phyloP scores from a whole-genome alignment of 2,329 filamentous ascomycete genomes.

The Triangularia setosa region DNA sequence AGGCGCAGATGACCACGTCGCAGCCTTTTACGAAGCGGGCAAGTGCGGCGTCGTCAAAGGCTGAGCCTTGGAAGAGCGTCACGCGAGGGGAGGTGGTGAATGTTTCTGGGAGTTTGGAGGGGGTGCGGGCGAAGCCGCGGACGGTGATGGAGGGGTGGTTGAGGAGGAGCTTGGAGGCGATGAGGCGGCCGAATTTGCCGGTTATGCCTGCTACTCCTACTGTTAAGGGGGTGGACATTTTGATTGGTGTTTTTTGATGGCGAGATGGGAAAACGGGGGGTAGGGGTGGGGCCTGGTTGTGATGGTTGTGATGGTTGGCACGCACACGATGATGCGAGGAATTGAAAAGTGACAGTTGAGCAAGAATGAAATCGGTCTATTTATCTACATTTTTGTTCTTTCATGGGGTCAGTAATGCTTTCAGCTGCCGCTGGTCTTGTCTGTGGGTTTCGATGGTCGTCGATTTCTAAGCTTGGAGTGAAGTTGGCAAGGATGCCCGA shows the following conservation, averaged over 20 bases:
- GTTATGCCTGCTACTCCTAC: conserved; percentile 35
- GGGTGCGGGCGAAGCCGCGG: conserved; percentile 29
- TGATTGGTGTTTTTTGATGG: not conserved
- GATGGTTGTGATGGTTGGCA: too few relatives aligned
- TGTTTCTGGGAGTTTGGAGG: conserved; percentile 24
- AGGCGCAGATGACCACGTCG: conserved; percentile 38
- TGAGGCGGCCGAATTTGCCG: conserved; percentile 30
- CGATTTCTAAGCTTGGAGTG: too few relatives aligned
- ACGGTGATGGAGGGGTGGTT: conserved; percentile 25
- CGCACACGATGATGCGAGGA: too few relatives aligned
- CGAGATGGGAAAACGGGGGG: not conserved
- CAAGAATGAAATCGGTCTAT: not conserved
- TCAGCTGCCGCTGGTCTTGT: too few relatives aligned
- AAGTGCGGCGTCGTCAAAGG: conserved; percentile 26
- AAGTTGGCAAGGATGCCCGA: too few relatives aligned
- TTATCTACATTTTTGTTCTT: not conserved
- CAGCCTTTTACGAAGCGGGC: conserved; percentile 29
- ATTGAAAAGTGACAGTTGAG: too few relatives aligned
- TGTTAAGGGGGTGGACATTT: conserved; percentile 11
- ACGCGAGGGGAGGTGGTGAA: conserved; percentile 17
- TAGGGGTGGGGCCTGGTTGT: not conserved
- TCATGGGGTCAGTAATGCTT: not conserved
- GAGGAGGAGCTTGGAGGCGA: conserved; percentile 30
- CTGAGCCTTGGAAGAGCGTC: conserved; percentile 27
- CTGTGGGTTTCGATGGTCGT: too few relatives aligned